A percentile compares a stretch with the other conserved stretches of the same genome.
Evolutionary conservation across 2,329 filamentous ascomycete species (phyloP).

Genomic region (Diplocarpon rosae): DNA sequence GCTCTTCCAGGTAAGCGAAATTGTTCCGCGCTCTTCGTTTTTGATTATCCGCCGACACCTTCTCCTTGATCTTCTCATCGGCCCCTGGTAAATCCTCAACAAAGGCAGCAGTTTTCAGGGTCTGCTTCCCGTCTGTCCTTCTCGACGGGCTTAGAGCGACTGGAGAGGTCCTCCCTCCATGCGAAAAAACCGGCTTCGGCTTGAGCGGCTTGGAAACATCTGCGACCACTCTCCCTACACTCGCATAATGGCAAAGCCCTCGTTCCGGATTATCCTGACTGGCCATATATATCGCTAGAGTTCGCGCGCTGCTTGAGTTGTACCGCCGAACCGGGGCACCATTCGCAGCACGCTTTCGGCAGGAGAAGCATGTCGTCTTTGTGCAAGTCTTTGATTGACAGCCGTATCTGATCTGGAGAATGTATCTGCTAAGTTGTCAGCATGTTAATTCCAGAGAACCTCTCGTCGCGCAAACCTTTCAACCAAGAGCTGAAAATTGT

Average conservation of each 20-base stretch:
- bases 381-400: slow-evolving; percentile 59
- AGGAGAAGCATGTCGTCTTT: slow-evolving; percentile 72
- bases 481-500: slow-evolving; percentile 55
- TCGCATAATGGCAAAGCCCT: slow-evolving; percentile 46
- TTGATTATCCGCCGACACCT: slow-evolving; percentile 1
- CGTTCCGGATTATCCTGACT: slow-evolving; percentile 66
- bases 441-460: slow-evolving; percentile 7
- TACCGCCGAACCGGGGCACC: slow-evolving; percentile 65
- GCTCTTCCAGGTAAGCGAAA: slow-evolving; percentile 13
- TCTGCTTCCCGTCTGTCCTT: background rate
- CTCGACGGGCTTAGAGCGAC: background rate
- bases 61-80: background rate
- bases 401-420: slow-evolving; percentile 71
- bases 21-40: background rate
- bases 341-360: slow-evolving; percentile 54
- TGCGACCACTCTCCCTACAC: slow-evolving; percentile 7
- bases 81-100: background rate
- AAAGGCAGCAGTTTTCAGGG: background rate
- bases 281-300: slow-evolving; percentile 69
- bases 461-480: slow-evolving; percentile 40
- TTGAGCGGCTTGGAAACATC: slow-evolving; percentile 3
- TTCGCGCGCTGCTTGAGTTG: slow-evolving; percentile 70
- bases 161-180: background rate
- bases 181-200: background rate
- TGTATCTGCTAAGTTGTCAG: slow-evolving; percentile 45